Conservation (phyloP, 176 grass and related monocot genomes). For the Typha latifolia region DNA sequence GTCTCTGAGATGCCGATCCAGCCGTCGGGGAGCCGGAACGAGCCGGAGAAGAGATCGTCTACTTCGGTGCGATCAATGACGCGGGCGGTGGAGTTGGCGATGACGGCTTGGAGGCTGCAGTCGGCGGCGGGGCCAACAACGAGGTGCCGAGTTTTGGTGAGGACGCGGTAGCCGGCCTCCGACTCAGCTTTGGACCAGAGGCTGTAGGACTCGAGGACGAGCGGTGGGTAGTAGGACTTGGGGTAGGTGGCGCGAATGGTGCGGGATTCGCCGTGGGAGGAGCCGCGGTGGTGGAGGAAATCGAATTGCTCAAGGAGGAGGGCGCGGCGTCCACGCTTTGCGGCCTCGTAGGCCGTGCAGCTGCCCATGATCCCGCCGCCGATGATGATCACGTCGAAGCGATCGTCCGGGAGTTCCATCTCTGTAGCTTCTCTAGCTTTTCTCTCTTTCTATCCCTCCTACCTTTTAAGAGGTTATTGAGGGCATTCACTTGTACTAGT, state of each 20-base stretch:
- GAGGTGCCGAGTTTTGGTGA: slow-evolving; percentile 64
- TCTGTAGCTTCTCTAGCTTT: too few relatives aligned
- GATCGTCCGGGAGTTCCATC: too few relatives aligned
- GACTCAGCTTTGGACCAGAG: slow-evolving; percentile 54
- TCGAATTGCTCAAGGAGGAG: slow-evolving; percentile 80
- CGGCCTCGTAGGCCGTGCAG: slow-evolving; percentile 66
- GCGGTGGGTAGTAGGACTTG: slow-evolving; percentile 61
- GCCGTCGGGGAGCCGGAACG: slow-evolving; percentile 39
- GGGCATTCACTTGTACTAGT: too few relatives aligned
- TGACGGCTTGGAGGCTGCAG: not conserved
- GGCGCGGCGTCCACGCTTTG: slow-evolving; percentile 31
- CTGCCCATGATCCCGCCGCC: slow-evolving; percentile 88
- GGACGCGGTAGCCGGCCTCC: slow-evolving; percentile 55
- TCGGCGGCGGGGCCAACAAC: slow-evolving; percentile 43
- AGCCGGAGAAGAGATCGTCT: slow-evolving; percentile 15
- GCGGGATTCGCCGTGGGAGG: slow-evolving; percentile 91
- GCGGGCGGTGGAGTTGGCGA: not conserved
- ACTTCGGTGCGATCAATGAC: slow-evolving; percentile 14
- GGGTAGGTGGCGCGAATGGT: slow-evolving; percentile 80
- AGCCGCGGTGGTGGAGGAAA: slow-evolving; percentile 73
- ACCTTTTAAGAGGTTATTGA: too few relatives aligned
- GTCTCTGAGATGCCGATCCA: slow-evolving; percentile 37
- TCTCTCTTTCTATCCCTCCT: too few relatives aligned
- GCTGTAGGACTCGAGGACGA: slow-evolving; percentile 43
- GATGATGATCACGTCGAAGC: too few relatives aligned